These are phyloP conservation scores for Colletotrichum musicola DNA, from an alignment of 2,329 filamentous ascomycete species.

Conservation along the genomic window DNA sequence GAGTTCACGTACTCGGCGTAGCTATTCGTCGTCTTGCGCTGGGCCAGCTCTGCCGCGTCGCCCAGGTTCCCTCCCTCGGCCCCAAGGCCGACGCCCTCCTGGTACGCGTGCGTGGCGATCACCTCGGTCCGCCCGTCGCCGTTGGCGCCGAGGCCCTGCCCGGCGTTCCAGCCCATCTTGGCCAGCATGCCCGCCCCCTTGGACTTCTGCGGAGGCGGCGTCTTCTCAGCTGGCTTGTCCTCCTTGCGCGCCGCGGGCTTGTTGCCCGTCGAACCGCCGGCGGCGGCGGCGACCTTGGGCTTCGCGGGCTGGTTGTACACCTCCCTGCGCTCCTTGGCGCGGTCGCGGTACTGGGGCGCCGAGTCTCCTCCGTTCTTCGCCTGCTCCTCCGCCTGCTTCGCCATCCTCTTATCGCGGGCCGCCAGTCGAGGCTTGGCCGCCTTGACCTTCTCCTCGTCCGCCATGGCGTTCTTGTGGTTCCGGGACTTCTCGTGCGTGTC, in stretches of 20 bases:
- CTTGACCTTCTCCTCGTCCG: conserved; percentile 60
- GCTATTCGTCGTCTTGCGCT: conserved; percentile 69
- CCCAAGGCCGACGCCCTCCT: conserved; percentile 76
- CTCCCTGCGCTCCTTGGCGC: conserved; percentile 75
- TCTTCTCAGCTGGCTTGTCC: conserved; percentile 47
- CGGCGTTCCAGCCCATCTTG: conserved; percentile 79
- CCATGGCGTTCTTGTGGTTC: conserved; percentile 56
- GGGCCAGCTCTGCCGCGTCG: conserved; percentile 74
- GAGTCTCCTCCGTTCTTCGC: conserved; percentile 29
- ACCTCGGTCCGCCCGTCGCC: conserved; percentile 73
- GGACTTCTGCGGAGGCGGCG: conserved; percentile 56
- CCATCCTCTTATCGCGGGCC: conserved; percentile 51
- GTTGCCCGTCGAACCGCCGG: conserved; percentile 40
- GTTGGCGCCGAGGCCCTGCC: conserved; percentile 73
- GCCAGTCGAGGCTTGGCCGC: conserved; percentile 56
- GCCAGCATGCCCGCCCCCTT: conserved; percentile 77
- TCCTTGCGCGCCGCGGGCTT: conserved; percentile 49
- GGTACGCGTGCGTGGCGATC: conserved; percentile 74
- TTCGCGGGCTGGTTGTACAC: conserved; percentile 72
- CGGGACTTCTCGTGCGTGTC: conserved; percentile 57
- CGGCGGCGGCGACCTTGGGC: conserved; percentile 50
- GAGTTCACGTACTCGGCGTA: conserved; percentile 74
- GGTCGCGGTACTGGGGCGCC: conserved; percentile 69
- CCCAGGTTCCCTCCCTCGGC: conserved; percentile 78
- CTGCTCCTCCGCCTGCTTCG: conserved; percentile 47